Base-by-base conservation (phyloP, 2,329 filamentous ascomycete species). In the Aspergillus sp. region DNA sequence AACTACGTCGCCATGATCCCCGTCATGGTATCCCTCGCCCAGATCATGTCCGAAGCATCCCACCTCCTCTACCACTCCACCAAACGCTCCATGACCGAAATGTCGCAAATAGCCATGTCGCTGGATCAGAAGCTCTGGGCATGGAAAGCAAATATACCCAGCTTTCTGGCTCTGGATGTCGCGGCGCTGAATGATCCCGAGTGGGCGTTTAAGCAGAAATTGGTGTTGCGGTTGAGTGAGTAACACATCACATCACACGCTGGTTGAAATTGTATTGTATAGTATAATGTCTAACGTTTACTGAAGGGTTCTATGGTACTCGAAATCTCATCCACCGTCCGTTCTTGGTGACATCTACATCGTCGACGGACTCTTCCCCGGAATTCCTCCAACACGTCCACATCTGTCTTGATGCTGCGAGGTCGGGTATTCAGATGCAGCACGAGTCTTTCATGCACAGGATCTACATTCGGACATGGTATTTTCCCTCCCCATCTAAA, bases 381-480 rank as follows among this genome's bases (percentile, higher is more conserved):
- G 52, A 49, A 19, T 46, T 42, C 36, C 46, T 45, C 2, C 52
- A 51, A 10, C 55, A 61, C 32, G 46, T 61, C 7, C 48, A 57
- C n/a, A 43, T 50, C 8, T 64, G 60, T 39, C 50, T 64, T 7
- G 42, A 45, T 9, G 59, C 60, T 11, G 56, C 60, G 19, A 47
- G 52, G 6, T 42, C 48, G 19, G 62, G 58, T 19, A 57, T 60
- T 9, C 50, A 53, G n/a, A 48, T 61, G 49, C 52, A 61, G 11
- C 59, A 62, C 43, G 57, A 60, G 36, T 53, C 58, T 2, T 64
- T 62, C 32, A 43, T 59, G 12, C 56, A 63, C 32, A 39, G 57
- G 30, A 57, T 54, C 8, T 64, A 61, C 45, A 57, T 63, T 26
- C 53, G 60, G 7, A 64, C 60, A 2, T 64, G 60, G 54, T 57